phyloP scores from a whole-genome alignment of 495 filamentous ascomycete genomes.

The Sphaerosporella brunnea region DNA sequence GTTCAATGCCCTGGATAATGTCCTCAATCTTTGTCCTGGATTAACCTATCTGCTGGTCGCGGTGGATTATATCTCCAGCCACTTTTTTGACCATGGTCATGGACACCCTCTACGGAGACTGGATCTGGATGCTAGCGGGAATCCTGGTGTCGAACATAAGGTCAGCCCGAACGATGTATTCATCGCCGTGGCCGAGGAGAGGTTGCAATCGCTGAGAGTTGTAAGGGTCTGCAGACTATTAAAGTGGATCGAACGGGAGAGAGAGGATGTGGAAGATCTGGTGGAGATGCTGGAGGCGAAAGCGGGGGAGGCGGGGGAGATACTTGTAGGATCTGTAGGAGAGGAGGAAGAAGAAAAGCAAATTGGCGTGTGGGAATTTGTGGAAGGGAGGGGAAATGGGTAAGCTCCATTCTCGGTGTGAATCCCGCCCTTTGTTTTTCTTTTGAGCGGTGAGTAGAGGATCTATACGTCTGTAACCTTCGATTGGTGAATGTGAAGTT shows the following conservation, averaged over 20 bases:
- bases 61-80: constrained; percentile 28
- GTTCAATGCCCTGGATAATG: constrained; percentile 25
- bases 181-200: constrained; percentile 27
- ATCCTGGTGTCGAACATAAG: constrained; percentile 23
- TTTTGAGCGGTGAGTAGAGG: too few relatives aligned
- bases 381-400: constrained; percentile 6
- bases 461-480: too few relatives aligned
- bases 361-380: constrained; percentile 23
- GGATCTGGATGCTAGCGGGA: constrained; percentile 27
- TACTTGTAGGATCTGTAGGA: neutral
- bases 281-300: constrained; percentile 27
- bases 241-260: constrained; percentile 20
- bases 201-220: constrained; percentile 25
- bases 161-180: constrained; percentile 26
- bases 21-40: constrained; percentile 26
- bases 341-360: neutral
- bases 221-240: constrained; percentile 27
- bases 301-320: constrained; percentile 13
- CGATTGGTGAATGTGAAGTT: neutral
- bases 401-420: neutral
- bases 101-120: constrained; percentile 27
- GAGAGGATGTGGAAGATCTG: constrained; percentile 26
- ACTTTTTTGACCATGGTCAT: constrained; percentile 22
- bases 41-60: constrained; percentile 26
- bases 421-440: neutral